A percentile compares a stretch with the other conserved stretches of the same genome.
These are phyloP conservation scores for Aureobasidium sp. DNA, from an alignment of 2,329 filamentous ascomycete genomes.

Conservation along the genomic window DNA sequence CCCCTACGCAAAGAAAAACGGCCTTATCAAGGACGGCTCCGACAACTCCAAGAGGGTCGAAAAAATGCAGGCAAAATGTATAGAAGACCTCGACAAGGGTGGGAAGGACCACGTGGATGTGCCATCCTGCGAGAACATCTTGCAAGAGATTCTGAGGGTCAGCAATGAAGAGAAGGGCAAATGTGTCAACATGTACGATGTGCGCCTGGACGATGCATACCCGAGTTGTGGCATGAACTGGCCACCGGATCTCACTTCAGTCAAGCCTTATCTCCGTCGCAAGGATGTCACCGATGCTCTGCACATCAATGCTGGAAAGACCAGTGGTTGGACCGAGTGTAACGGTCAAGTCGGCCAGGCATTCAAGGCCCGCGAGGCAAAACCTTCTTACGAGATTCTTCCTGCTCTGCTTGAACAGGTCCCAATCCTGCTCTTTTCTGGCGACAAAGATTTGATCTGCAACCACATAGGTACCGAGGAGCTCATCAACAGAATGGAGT, in stretches of 20 bases:
- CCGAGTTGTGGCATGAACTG: constrained; percentile 95
- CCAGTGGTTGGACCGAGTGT: constrained; percentile 87
- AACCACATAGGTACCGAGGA: constrained; percentile 93
- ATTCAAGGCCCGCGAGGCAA: constrained; percentile 63
- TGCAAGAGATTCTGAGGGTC: constrained; percentile 60
- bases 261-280: constrained; percentile 78
- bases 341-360: constrained; percentile 64
- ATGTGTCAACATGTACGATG: constrained; percentile 96
- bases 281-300: constrained; percentile 71
- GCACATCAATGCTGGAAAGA: constrained; percentile 73
- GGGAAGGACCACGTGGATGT: constrained; percentile 58
- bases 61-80: constrained; percentile 61
- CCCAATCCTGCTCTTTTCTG: constrained; percentile 80
- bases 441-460: constrained; percentile 90
- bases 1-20: constrained; percentile 67
- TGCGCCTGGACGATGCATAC: constrained; percentile 70
- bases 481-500: constrained; percentile 80
- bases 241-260: constrained; percentile 72
- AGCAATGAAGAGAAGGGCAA: constrained; percentile 48
- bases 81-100: constrained; percentile 49
- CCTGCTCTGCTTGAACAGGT: constrained; percentile 70
- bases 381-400: constrained; percentile 63
- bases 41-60: constrained; percentile 58
- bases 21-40: constrained; percentile 59
- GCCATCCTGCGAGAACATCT: constrained; percentile 62